Percentiles rank a stretch among this genome's conserved stretches.
phyloP scores from a whole-genome alignment of 2,329 filamentous ascomycete species.

The Xenosphaeropsis pyriputrescens region DNA sequence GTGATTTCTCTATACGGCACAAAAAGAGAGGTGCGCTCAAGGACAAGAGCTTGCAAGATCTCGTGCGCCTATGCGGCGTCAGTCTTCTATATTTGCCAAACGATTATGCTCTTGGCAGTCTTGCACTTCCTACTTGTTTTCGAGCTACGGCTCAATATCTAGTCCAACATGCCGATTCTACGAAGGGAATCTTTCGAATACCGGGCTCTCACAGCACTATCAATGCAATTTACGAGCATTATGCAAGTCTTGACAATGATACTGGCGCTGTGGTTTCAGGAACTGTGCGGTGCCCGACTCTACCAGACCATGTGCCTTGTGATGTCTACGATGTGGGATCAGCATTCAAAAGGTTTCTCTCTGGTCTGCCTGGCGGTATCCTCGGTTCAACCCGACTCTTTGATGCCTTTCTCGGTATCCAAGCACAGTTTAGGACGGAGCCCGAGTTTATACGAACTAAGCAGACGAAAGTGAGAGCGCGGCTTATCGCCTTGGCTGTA shows the following conservation, averaged over 20 bases:
- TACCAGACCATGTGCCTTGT: constrained; percentile 44
- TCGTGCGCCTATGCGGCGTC: constrained; percentile 48
- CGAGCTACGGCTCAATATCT: constrained; percentile 52
- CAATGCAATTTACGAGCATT: constrained; percentile 48
- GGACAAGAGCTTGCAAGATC: constrained; percentile 36
- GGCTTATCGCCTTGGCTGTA: constrained; percentile 51
- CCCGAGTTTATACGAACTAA: constrained; percentile 36
- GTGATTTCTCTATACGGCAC: constrained; percentile 34
- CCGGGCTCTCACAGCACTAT: constrained; percentile 39
- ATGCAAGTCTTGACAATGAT: constrained; percentile 32
- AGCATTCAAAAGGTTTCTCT: constrained; percentile 50
- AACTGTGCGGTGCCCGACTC: constrained; percentile 41
- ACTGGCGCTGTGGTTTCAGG: constrained; percentile 31
- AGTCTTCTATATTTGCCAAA: constrained; percentile 44
- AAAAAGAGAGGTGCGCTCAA: constrained; percentile 30
- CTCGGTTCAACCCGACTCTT: constrained; percentile 47
- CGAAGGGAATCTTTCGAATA: constrained; percentile 47
- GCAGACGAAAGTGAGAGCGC: constrained; percentile 40
- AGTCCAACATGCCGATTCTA: constrained; percentile 32
- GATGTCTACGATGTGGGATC: constrained; percentile 52
- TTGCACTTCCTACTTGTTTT: constrained; percentile 49
- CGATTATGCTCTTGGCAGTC: constrained; percentile 39
- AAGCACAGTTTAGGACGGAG: constrained; percentile 36
- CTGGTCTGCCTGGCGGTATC: constrained; percentile 48
- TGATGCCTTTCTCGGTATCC: constrained; percentile 45